Percentiles rank a stretch among this genome's conserved stretches.
These are phyloP conservation scores for Coniferiporia sulphurascens DNA, from an alignment of 1,284 basidiomycete genomes.

Conservation along the genomic window DNA sequence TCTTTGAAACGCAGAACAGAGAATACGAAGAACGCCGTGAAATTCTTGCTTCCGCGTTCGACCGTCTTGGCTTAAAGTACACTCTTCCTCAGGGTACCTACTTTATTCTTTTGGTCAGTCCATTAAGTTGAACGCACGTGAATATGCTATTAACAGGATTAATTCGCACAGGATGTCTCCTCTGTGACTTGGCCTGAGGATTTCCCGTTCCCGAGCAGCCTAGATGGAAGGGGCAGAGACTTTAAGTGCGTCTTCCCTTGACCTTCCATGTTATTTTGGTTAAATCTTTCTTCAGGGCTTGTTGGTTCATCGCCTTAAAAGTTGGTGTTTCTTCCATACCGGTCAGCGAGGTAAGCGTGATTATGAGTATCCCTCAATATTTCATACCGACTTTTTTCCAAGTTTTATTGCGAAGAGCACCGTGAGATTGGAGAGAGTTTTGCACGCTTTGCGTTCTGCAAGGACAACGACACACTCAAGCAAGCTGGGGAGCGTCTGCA, in stretches of 20 bases:
- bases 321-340: conserved; percentile 90
- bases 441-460: conserved; percentile 90
- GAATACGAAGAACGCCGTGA: conserved; percentile 83
- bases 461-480: conserved; percentile 79
- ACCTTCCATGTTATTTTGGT: conserved; percentile 16
- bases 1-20: conserved; percentile 73
- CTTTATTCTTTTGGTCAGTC: conserved; percentile 74
- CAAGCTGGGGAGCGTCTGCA: conserved; percentile 75
- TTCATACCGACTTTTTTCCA: conserved; percentile 3
- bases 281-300: conserved; percentile 46
- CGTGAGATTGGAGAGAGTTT: conserved; percentile 80
- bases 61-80: conserved; percentile 83
- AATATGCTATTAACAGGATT: not conserved
- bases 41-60: conserved; percentile 74
- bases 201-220: conserved; percentile 75
- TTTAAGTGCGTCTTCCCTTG: conserved; percentile 57
- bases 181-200: conserved; percentile 76
- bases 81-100: conserved; percentile 86
- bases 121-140: not conserved
- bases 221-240: conserved; percentile 81
- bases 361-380: not conserved
- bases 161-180: conserved; percentile 65
- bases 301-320: conserved; percentile 89
- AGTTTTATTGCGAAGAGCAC: conserved; percentile 91
- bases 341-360: conserved; percentile 72